Percentiles rank a stretch among this genome's conserved stretches.
phyloP scores from a whole-genome alignment of 371 early-diverging fungal genomes.

The Rhizopus stolonifer region DNA sequence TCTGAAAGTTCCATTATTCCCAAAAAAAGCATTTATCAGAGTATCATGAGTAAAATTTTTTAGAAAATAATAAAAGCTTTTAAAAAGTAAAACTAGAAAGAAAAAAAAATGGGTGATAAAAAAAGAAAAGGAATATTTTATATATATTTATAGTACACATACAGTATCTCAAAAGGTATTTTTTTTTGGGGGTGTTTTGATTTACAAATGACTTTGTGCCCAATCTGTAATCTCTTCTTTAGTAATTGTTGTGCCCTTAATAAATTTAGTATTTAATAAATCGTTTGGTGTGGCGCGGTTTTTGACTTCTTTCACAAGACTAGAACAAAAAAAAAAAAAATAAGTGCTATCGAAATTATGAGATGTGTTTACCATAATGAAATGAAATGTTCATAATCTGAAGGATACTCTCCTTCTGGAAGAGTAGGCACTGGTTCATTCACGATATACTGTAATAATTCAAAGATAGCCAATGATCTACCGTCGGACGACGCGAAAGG shows the following conservation, averaged over 20 bases:
- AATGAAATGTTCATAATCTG: constrained; percentile 71
- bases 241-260: constrained; percentile 25
- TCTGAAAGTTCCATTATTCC: neutral
- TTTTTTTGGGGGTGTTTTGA: too few species aligned
- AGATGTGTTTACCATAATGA: constrained; percentile 55
- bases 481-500: constrained; percentile 74
- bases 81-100: too few species aligned
- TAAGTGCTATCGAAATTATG: neutral
- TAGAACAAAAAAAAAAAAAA: constrained; percentile 15
- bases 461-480: constrained; percentile 75
- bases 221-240: constrained; percentile 39
- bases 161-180: too few species aligned
- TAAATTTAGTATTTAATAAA: constrained; percentile 42
- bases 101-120: too few species aligned
- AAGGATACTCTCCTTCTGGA: constrained; percentile 60
- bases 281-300: constrained; percentile 60
- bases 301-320: constrained; percentile 67
- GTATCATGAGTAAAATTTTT: too few species aligned
- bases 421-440: constrained; percentile 80
- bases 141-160: too few species aligned
- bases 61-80: too few species aligned
- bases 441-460: constrained; percentile 84
- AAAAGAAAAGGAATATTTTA: too few species aligned
- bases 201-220: constrained; percentile 20
- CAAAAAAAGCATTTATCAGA: too few species aligned